These are phyloP conservation scores for Ophiostoma fasciatum DNA, from an alignment of 2,329 filamentous ascomycete genomes.

Conservation along the genomic window DNA sequence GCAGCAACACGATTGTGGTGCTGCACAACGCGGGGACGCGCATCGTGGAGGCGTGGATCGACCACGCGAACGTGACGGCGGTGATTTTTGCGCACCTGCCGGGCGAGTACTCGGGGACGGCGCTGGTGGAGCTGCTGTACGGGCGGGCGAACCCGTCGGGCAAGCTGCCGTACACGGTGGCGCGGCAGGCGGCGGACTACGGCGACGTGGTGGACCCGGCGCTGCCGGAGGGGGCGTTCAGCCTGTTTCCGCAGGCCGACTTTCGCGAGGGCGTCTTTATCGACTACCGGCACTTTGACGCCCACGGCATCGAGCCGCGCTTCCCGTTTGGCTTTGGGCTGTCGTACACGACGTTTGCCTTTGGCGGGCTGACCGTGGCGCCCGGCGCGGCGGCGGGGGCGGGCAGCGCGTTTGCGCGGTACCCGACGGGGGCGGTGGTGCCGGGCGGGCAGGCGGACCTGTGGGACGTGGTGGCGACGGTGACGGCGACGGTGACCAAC, in stretches of 20 bases:
- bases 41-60: slow-evolving; percentile 43
- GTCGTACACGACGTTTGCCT: slow-evolving; percentile 38
- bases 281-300: slow-evolving; percentile 40
- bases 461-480: slow-evolving; percentile 28
- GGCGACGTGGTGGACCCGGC: slow-evolving; percentile 24
- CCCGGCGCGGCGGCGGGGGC: slow-evolving; percentile 14
- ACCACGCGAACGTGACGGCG: slow-evolving; percentile 48
- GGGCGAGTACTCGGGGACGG: slow-evolving; percentile 44
- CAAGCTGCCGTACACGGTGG: slow-evolving; percentile 45
- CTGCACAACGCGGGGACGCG: slow-evolving; percentile 48
- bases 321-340: slow-evolving; percentile 42
- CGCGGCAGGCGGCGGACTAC: slow-evolving; percentile 39
- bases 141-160: slow-evolving; percentile 42
- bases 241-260: slow-evolving; percentile 7
- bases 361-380: slow-evolving; percentile 22
- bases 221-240: slow-evolving; percentile 24
- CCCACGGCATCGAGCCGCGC: slow-evolving; percentile 29
- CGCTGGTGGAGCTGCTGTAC: slow-evolving; percentile 40
- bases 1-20: slow-evolving; percentile 48
- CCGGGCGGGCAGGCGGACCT: slow-evolving; percentile 31
- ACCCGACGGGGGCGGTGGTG: slow-evolving; percentile 24
- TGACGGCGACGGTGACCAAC: slow-evolving; percentile 25
- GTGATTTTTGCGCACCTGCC: slow-evolving; percentile 49
- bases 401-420: slow-evolving; percentile 16
- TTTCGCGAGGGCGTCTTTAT: slow-evolving; percentile 25